Evolutionary conservation across 2,329 filamentous ascomycete species (phyloP).

Genomic region (Aspergillus sp.): DNA sequence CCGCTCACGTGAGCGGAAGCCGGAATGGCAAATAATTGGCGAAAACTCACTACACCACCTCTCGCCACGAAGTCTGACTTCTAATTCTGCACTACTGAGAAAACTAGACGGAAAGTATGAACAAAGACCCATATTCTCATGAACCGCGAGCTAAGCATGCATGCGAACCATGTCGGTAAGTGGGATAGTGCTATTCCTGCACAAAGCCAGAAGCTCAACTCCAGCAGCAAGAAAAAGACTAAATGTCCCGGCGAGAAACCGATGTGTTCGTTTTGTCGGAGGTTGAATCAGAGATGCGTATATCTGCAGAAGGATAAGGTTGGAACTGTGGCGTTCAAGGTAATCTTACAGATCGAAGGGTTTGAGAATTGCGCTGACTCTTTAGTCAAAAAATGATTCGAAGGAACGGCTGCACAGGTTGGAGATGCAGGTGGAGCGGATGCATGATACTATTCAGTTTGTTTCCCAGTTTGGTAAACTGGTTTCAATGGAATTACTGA

Average conservation of each 20-base stretch:
- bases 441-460: not conserved
- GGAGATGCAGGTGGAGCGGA: not conserved
- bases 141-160: constrained; percentile 1
- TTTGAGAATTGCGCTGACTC: not conserved
- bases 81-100: too few relatives aligned
- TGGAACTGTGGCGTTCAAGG: not conserved
- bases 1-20: too few relatives aligned
- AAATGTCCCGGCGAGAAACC: constrained; percentile 7
- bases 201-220: not conserved
- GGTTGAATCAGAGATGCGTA: constrained; percentile 4
- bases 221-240: constrained; percentile 4
- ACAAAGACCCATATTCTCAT: too few relatives aligned
- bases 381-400: not conserved
- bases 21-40: too few relatives aligned
- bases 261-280: constrained; percentile 5
- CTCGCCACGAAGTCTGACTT: too few relatives aligned
- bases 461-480: too few relatives aligned
- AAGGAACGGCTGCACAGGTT: not conserved
- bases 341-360: too few relatives aligned
- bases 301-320: not conserved
- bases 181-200: not conserved
- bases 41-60: too few relatives aligned
- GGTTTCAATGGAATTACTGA: not conserved
- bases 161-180: constrained; percentile 7
- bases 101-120: too few relatives aligned